Evolutionary conservation across 805 yeast species (phyloP).

Genomic region (Groenewaldozyma salmanticensis): DNA sequence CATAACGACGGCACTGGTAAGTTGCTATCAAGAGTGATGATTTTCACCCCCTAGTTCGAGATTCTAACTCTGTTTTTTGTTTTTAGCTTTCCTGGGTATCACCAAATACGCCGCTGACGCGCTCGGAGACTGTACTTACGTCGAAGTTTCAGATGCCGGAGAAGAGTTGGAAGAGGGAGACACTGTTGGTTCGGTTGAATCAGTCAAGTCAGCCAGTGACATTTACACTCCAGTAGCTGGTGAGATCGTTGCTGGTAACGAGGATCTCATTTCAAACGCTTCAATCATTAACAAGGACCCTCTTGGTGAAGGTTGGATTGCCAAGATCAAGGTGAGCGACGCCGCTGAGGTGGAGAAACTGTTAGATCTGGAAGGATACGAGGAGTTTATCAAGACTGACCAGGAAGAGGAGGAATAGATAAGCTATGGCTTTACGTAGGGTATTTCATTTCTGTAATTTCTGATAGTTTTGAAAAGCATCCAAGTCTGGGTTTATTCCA

Average conservation of each 20-base stretch:
- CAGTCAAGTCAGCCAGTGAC: conserved; percentile 90
- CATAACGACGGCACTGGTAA: conserved; percentile 63
- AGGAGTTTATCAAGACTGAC: conserved; percentile 21
- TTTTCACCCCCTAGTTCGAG: not conserved
- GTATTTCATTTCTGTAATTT: too few species aligned
- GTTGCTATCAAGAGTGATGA: not conserved
- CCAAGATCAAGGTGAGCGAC: conserved; percentile 53
- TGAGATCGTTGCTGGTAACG: conserved; percentile 63
- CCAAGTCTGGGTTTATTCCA: not conserved
- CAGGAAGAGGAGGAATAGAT: conserved; percentile 1
- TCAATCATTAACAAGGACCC: conserved; percentile 80
- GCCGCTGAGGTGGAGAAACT: conserved; percentile 26
- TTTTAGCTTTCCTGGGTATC: conserved; percentile 65
- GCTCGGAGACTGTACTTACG: conserved; percentile 90
- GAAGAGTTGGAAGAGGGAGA: conserved; percentile 60
- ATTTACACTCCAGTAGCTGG: conserved; percentile 84
- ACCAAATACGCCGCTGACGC: conserved; percentile 94
- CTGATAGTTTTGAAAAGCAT: conserved; percentile 3
- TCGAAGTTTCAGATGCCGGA: conserved; percentile 77
- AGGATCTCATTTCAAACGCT: conserved; percentile 56
- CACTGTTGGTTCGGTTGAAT: conserved; percentile 84
- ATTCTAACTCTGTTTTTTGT: too few species aligned
- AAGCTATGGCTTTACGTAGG: too few species aligned
- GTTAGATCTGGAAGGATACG: conserved; percentile 25
- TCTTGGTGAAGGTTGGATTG: conserved; percentile 90